A percentile compares a stretch with the other conserved stretches of the same genome.
Conservation (phyloP, 2,329 filamentous ascomycete species). For the Venturia carpophila region DNA sequence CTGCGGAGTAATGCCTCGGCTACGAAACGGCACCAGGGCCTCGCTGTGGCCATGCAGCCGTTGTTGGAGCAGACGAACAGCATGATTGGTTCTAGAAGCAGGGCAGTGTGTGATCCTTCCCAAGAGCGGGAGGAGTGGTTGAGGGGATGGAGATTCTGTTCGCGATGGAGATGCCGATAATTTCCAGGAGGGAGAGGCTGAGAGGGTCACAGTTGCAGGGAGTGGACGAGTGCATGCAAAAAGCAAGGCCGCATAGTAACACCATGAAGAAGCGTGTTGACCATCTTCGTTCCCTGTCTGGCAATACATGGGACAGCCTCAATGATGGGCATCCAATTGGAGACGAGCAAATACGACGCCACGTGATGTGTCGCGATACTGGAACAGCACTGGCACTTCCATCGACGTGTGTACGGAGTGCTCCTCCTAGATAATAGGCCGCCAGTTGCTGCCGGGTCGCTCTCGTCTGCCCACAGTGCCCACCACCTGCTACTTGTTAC, state of each 20-base stretch:
- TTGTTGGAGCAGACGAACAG: not conserved
- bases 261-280: not conserved
- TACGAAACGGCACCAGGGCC: not conserved
- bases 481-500: not conserved
- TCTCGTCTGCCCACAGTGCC: not conserved
- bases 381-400: no score
- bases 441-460: no score
- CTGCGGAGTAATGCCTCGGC: constrained; percentile 10
- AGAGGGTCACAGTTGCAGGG: not conserved
- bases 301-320: no score
- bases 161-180: not conserved
- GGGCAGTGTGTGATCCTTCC: not conserved
- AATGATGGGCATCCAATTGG: no score
- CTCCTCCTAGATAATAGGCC: no score
- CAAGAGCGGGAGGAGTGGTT: not conserved
- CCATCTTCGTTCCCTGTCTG: no score
- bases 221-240: not conserved
- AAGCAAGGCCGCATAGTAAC: not conserved
- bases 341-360: no score
- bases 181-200: not conserved
- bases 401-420: no score
- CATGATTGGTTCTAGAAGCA: not conserved
- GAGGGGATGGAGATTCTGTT: not conserved
- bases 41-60: not conserved
- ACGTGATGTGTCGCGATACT: no score